Base-by-base conservation (phyloP, 306 rosid genomes). In the Quillaja saponaria region DNA sequence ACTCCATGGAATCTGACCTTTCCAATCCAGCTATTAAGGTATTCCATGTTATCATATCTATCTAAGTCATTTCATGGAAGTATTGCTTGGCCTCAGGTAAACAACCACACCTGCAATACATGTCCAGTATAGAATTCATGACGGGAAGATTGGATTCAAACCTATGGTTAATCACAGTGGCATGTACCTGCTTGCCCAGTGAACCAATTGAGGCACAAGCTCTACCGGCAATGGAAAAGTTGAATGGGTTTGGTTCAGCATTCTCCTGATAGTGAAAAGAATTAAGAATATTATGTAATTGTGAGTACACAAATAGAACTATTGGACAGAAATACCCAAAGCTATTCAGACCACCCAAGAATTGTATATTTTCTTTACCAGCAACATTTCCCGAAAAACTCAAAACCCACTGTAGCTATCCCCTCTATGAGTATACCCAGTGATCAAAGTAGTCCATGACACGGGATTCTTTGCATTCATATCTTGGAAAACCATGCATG, bases 221-320 rank as follows among this genome's bases (percentile, higher is more conserved):
- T 78, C 87, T 82, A 60, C 80, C 80, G 7, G 85, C 87, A 72
- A 90, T 86, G 10, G 95, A 90, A 73, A 86, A 82, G 86, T 82
- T 81, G 64, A 69, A 86, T 7, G 87, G 72, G 67, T 80, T 80
- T 55, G 58, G 53, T 54, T 82, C 85, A 56, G 79, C 85, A 68
- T 71, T 83, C 71, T 82, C 96, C 96, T 90, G 89, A 64, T 73
- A 37, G 72, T 38, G 64, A 61, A 33, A 69, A n/a, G n/a, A n/a
- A n/a, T n/a, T n/a, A n/a, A n/a, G n/a, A n/a, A n/a, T n/a, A n/a
- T n/a, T n/a, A n/a, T n/a, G n/a, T n/a, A n/a, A n/a, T n/a, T n/a
- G n/a, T n/a, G n/a, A n/a, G n/a, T n/a, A n/a, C n/a, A n/a, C n/a
- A n/a, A n/a, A n/a, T n/a, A n/a, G n/a, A n/a, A n/a, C n/a, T n/a